Evolutionary conservation across 1,139 yeast genomes (phyloP), one percentile per base, ranked within the genome.

Genomic region (Magnusiomyces sp.): DNA sequence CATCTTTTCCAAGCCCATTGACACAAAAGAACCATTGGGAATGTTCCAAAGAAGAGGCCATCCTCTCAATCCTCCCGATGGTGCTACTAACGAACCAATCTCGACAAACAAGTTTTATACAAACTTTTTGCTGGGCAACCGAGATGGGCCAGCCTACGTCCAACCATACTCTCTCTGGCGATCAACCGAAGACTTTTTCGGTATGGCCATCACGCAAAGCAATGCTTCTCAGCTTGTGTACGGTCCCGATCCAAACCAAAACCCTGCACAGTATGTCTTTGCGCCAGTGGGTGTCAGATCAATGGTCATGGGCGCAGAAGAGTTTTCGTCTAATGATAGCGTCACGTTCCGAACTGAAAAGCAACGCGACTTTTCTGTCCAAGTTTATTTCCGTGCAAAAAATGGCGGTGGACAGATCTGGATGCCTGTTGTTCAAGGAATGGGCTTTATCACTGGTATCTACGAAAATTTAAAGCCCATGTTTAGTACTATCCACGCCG

Each of bases 31-130:
- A 10, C 53, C 53, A 10, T 43, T 47, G 4, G 3, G 45, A 14
- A 7, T 20, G 6, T 50, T 50, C 33, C 10, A 32, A 1, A 29
- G 46, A 5, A 38, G 39, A 23, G 33, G 41, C 1, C 53, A 51
- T 17, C 51, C 53, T n/a, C 38, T 51, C 11, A 36, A 16, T 10
- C 38, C 45, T 32, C 20, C 14, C 9, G 47, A 39, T 42, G 45
- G 33, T 5, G 29, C 17, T 7, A n/a, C 40, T 19, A 33, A 45
- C 38, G 42, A 40, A n/a, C 87, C 95, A 5, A 73, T 80, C 45
- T 79, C 80, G 56, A 88, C 97, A 17, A 89, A 89, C 69, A 87
- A 88, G 63, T 89, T 87, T 65, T 88, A 84, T 63, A 83, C 86
- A 9, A 89, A 89, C 66, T 69, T 88, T 62, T 68, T 87, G 53